Base-by-base conservation (phyloP, 1,139 yeast genomes). In the Scheffersomyces segobiensis region DNA sequence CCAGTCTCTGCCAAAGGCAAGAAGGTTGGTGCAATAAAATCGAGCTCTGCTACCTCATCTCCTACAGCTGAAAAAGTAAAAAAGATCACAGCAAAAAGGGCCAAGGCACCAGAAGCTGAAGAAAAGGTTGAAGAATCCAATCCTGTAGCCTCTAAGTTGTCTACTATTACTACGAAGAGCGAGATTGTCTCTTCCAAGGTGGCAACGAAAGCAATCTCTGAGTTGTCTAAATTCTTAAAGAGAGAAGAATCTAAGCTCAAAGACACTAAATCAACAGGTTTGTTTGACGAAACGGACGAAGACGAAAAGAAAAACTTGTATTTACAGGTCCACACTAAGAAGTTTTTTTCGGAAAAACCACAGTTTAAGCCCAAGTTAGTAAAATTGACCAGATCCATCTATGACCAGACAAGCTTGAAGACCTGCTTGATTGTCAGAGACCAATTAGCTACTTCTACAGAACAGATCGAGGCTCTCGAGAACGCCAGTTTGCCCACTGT, bases 371-470 rank as follows among this genome's bases (percentile, higher is more conserved):
- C 97, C 52, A 87, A 85, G 69, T 71, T 85, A 56, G 81, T 93
- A 57, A 69, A 76, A 55, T 70, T 89, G 54, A 78, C 87, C 54
- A 80, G 87, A 67, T 73, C 88, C 5, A 73, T 86, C 55, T 62
- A 71, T 66, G 72, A 80, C 52, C 68, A 76, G 46, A 81, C 80
- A 22, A 82, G 82, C 60, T 78, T 86, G 65, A 84, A 83, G 59
- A 81, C 90, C 50, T 90, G 97, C 71, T 75, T 95, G 63, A 85
- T 95, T 62, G 80, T 89, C 49, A 87, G 92, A 68, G 97, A 92
- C 61, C 73, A 74, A 79, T 85, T 69, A 77, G 85, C 72, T 73
- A 91, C 71, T 72, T 80, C 68, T 58, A 83, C 85, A 59, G 88
- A 85, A 61, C 84, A 87, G 58, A 80, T 88, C 58, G 86, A 87